Evolutionary conservation across 1,284 basidiomycete genomes (phyloP).

Genomic region (Ceratobasidium sp.): DNA sequence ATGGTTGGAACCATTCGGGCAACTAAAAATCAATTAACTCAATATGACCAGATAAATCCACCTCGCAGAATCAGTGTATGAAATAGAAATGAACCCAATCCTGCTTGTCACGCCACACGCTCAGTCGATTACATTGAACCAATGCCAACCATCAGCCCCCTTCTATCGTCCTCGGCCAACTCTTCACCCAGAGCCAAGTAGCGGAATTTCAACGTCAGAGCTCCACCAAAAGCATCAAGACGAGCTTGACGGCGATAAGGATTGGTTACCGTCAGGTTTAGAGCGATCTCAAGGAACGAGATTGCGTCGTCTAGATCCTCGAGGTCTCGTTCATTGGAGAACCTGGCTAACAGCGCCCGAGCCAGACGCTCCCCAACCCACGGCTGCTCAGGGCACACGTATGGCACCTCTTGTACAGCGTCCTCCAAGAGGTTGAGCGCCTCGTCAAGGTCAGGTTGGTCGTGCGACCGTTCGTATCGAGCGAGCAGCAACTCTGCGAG

Average conservation of each 20-base stretch:
- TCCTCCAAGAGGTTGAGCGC: constrained; percentile 9
- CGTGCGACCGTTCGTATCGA: constrained; percentile 15
- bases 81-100: no score
- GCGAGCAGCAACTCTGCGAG: constrained; percentile 28
- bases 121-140: background rate
- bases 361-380: constrained; percentile 20
- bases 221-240: constrained; percentile 1
- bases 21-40: no score
- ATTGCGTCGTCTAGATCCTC: constrained; percentile 27
- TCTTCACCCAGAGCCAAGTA: constrained; percentile 69
- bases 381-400: constrained; percentile 17
- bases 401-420: constrained; percentile 17
- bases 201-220: constrained; percentile 72
- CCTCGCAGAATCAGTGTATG: no score
- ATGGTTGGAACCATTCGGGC: no score
- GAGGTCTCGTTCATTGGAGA: background rate
- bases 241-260: constrained; percentile 14
- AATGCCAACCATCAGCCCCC: background rate
- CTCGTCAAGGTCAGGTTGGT: constrained; percentile 11
- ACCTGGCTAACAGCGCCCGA: constrained; percentile 15
- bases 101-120: no score
- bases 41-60: no score
- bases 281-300: constrained; percentile 14
- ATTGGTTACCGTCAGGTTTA: constrained; percentile 11
- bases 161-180: background rate